Conservation (phyloP, 164 flowering plant genomes). For the Berberis vulgaris region DNA sequence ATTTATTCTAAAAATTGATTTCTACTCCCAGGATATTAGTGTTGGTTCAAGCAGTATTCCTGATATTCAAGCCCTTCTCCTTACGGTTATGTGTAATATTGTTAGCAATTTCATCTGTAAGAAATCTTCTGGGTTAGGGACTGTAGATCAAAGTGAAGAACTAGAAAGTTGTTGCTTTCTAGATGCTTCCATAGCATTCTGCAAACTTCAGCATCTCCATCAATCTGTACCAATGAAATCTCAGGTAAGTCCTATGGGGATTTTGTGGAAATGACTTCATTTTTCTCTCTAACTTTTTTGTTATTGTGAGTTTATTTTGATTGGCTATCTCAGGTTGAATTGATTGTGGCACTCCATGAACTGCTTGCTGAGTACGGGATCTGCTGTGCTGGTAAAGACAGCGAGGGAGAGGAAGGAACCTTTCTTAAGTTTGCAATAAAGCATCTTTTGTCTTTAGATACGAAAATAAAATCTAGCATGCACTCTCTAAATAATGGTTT, state of each 20-base stretch:
- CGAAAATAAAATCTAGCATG: conserved; percentile 62
- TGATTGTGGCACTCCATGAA: conserved; percentile 80
- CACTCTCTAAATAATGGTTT: conserved; percentile 26
- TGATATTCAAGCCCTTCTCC: conserved; percentile 60
- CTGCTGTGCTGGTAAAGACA: conserved; percentile 73
- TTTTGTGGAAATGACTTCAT: neutral
- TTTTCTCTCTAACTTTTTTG: neutral
- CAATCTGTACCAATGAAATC: conserved; percentile 45
- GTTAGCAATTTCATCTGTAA: conserved; percentile 36
- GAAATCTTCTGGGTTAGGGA: conserved; percentile 39
- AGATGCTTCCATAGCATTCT: conserved; percentile 68
- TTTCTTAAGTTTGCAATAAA: conserved; percentile 91
- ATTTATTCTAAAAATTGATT: no score
- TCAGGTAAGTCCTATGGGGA: conserved; percentile 54
- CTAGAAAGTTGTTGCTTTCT: conserved; percentile 52
- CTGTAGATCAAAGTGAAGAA: conserved; percentile 42
- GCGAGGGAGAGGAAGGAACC: conserved; percentile 77
- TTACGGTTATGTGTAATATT: conserved; percentile 59
- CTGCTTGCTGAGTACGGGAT: conserved; percentile 92
- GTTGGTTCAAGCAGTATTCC: conserved; percentile 33
- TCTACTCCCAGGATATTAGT: conserved; percentile 41
- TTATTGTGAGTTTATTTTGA: neutral
- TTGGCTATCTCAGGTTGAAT: conserved; percentile 51
- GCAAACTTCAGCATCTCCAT: conserved; percentile 80
- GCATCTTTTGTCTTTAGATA: conserved; percentile 75